phyloP scores from a whole-genome alignment of 179 eudicot species.

The Beta lomatogona region DNA sequence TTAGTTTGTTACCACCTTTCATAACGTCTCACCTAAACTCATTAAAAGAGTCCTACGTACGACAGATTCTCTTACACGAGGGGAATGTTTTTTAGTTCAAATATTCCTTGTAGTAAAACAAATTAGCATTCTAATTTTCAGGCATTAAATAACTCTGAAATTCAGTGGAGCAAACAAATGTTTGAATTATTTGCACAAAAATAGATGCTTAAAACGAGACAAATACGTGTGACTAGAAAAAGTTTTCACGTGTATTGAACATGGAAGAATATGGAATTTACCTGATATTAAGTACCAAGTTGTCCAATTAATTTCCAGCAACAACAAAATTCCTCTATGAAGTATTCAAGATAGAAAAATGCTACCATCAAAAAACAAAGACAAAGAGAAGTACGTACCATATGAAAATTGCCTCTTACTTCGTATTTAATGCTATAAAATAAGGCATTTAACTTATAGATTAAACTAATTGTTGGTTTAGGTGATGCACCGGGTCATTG shows the following conservation, averaged over 20 bases:
- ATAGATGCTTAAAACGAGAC: neutral
- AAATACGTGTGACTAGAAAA: slow-evolving; percentile 4
- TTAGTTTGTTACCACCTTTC: neutral
- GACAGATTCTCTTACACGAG: slow-evolving; percentile 9
- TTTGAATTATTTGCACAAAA: neutral
- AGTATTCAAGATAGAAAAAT: neutral
- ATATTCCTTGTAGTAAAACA: neutral
- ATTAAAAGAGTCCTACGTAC: neutral
- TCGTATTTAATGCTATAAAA: no score
- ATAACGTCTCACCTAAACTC: neutral
- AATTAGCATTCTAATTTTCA: neutral
- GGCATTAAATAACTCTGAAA: neutral
- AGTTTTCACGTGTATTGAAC: slow-evolving; percentile 6
- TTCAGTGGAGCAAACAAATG: neutral
- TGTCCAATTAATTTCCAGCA: neutral
- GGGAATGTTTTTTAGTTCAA: slow-evolving; percentile 10
- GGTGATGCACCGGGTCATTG: no score
- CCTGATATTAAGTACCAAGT: neutral
- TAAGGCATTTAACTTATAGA: no score
- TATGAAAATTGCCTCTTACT: no score
- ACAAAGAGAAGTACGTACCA: no score
- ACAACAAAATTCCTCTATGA: neutral
- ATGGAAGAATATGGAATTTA: neutral
- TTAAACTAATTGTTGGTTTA: no score
- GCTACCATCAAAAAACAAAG: no score